Percentiles rank a stretch among this genome's conserved stretches.
Evolutionary conservation across 2,329 filamentous ascomycete species (phyloP).

Genomic region (Phialophora macrospora): DNA sequence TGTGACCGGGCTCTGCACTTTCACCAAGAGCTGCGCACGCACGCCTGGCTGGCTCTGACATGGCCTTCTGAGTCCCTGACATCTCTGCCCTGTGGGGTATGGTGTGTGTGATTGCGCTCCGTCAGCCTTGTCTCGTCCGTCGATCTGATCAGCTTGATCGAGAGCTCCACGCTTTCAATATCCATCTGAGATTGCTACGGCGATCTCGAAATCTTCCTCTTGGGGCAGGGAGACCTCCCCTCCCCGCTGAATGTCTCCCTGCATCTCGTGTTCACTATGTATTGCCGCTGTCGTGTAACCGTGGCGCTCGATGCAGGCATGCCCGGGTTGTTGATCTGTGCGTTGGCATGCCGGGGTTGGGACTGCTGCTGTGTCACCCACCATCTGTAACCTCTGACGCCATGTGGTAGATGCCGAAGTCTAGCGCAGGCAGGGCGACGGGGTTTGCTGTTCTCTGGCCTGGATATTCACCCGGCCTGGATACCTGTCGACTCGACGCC

Average conservation of each 20-base stretch:
- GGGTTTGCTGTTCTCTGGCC: neutral
- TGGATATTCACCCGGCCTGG: no score
- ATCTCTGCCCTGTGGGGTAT: neutral
- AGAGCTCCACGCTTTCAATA: neutral
- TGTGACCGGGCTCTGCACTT: neutral
- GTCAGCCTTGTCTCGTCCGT: neutral
- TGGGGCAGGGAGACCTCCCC: neutral
- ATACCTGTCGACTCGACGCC: neutral
- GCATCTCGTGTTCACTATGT: neutral
- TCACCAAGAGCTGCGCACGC: neutral
- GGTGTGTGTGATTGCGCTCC: neutral
- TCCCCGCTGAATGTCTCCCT: neutral
- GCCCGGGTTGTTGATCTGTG: neutral
- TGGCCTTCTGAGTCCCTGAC: neutral
- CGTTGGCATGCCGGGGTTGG: neutral
- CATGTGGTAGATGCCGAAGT: neutral
- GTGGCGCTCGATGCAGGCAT: neutral
- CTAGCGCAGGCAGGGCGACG: no score
- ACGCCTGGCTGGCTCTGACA: neutral
- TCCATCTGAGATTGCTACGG: neutral
- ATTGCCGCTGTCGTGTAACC: conserved; percentile 8
- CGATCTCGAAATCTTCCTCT: neutral
- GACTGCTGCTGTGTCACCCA: conserved; percentile 18
- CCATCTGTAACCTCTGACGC: neutral
- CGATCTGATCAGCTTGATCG: neutral